Base-by-base conservation (phyloP, 2,329 filamentous ascomycete genomes). In the Pseudogymnoascus sp. region DNA sequence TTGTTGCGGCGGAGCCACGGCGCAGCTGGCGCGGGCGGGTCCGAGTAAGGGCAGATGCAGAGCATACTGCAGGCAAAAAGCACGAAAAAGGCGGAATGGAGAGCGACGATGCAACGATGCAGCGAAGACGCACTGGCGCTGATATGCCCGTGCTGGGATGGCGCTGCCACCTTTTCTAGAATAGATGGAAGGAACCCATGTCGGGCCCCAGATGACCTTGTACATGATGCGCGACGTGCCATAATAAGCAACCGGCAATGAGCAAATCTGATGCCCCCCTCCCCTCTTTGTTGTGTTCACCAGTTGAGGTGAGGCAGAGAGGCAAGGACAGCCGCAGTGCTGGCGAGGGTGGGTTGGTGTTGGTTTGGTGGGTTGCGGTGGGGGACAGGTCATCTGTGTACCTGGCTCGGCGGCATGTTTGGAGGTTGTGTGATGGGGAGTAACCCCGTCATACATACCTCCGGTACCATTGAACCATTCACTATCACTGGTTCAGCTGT, bases 101-200 rank as follows among this genome's bases (percentile, higher is more conserved):
- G 25, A 25, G 40, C 40, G 21, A 45, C 40, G 40, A 45, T 45
- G 40, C 40, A 45, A 45, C 40, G 40, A 45, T 27, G 40, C 40
- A 27, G 21, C 21, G 21, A 21, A 21, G 21, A 21, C 21, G 21
- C 21, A 21, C 39, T 42, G 39, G 21, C 40, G 40, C 21, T 45
- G 40, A 45, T 45, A 45, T 45, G 40, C 40, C 40, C 10, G 21
- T 45, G 40, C 40, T 45, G 21, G 40, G 40, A 45, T 45, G 18
- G 40, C 40, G 40, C 40, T 45, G 40, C 40, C 40, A 45, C 40
- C 40, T 45, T 42, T 45, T 45, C 40, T 45, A 45, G 40, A 45
- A 45, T 45, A 45, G 40, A 45, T 45, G 40, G 40, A 45, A 45
- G 40, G 21, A 45, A 45, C 40, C 40, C 40, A 27, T 45, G 40